Conservation (phyloP, 148 eudicot genomes). For the Cornus suecica region DNA sequence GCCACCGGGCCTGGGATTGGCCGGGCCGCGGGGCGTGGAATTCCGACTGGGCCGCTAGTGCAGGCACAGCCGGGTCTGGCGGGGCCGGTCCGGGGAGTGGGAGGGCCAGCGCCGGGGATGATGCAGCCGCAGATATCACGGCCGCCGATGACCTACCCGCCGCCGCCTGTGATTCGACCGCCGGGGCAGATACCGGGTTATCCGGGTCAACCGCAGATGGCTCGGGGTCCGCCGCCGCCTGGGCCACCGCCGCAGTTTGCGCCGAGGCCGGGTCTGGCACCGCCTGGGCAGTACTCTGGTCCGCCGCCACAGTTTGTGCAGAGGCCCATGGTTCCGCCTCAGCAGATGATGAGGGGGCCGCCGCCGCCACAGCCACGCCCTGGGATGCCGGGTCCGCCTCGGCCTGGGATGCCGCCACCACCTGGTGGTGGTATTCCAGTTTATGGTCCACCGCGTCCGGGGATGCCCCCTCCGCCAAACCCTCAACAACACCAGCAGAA, state of each 20-base stretch:
- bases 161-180: constrained; percentile 52
- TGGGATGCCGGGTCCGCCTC: constrained; percentile 53
- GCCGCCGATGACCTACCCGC: constrained; percentile 57
- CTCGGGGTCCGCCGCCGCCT: constrained; percentile 37
- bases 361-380: constrained; percentile 44
- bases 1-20: constrained; percentile 74
- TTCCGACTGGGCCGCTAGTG: constrained; percentile 50
- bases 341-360: constrained; percentile 42
- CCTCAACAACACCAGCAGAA: constrained; percentile 42
- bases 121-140: constrained; percentile 96
- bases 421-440: constrained; percentile 15
- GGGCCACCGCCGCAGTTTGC: constrained; percentile 46
- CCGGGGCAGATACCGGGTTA: constrained; percentile 51
- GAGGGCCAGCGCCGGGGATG: constrained; percentile 92
- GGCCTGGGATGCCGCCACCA: constrained; percentile 41
- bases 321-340: constrained; percentile 56
- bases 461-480: constrained; percentile 45
- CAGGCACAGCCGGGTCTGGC: constrained; percentile 87
- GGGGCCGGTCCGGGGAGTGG: constrained; percentile 87
- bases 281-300: constrained; percentile 21
- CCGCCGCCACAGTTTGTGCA: constrained; percentile 62
- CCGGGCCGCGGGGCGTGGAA: constrained; percentile 80
- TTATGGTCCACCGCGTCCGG: constrained; percentile 31
- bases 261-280: constrained; percentile 40
- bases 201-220: constrained; percentile 28